Evolutionary conservation across 2,329 filamentous ascomycete species (phyloP).

Genomic region (Diaporthe destruens): DNA sequence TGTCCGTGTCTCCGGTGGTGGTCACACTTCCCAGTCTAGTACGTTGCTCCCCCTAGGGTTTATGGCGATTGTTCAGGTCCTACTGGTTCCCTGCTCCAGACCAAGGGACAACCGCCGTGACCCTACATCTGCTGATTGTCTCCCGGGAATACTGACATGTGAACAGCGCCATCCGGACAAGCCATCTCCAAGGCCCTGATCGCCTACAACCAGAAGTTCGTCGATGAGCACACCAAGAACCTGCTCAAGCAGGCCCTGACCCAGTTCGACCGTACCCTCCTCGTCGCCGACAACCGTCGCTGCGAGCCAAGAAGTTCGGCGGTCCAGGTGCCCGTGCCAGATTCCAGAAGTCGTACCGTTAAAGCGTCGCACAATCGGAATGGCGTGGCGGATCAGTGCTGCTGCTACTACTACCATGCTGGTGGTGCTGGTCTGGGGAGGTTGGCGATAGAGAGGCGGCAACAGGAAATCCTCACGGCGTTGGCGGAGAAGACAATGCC

Average conservation of each 20-base stretch:
- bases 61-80: neutral
- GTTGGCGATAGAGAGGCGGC: slow-evolving; percentile 34
- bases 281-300: slow-evolving; percentile 98
- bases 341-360: slow-evolving; percentile 99
- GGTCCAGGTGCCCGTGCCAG: slow-evolving; percentile 94
- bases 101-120: neutral
- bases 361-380: slow-evolving; percentile 57
- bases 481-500: slow-evolving; percentile 37
- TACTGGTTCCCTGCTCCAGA: neutral
- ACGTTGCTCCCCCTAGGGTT: slow-evolving; percentile 28
- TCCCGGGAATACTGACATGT: slow-evolving; percentile 31
- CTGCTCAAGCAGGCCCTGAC: slow-evolving; percentile 97
- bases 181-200: slow-evolving; percentile 98
- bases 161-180: slow-evolving; percentile 86
- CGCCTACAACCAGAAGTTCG: slow-evolving; percentile 83
- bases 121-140: neutral
- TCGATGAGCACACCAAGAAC: slow-evolving; percentile 99
- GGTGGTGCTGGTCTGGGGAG: slow-evolving; percentile 47
- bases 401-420: slow-evolving; percentile 44
- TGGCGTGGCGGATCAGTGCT: slow-evolving; percentile 41
- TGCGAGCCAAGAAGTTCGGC: slow-evolving; percentile 99
- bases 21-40: slow-evolving; percentile 93
- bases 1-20: slow-evolving; percentile 95
- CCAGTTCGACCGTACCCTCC: slow-evolving; percentile 77
- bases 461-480: slow-evolving; percentile 39